Evolutionary conservation across 192 early-diverging fungal genomes (phyloP).

Genomic region (Neocallimastix lanati): DNA sequence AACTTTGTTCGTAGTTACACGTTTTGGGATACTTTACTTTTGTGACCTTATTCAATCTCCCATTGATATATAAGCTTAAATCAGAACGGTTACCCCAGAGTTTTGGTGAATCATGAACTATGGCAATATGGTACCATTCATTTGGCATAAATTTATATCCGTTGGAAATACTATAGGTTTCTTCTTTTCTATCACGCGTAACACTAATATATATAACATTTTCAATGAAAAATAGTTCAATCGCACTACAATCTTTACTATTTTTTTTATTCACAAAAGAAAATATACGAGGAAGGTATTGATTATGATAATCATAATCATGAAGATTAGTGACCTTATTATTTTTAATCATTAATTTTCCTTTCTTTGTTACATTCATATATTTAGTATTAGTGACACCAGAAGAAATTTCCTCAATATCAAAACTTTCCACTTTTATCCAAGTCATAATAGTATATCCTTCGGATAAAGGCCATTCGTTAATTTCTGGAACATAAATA

Average conservation of each 20-base stretch:
- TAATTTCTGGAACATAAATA: background rate
- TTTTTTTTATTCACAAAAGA: background rate
- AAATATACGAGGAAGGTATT: background rate
- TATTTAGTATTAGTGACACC: background rate
- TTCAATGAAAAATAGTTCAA: background rate
- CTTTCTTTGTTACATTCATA: background rate
- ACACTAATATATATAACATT: background rate
- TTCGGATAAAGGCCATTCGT: background rate
- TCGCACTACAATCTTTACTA: background rate
- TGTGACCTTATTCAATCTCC: conserved; percentile 18
- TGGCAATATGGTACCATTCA: conserved; percentile 45
- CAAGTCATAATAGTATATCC: background rate
- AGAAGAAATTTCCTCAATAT: background rate
- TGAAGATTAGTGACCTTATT: background rate
- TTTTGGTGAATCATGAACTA: conserved; percentile 41
- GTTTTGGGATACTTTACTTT: background rate
- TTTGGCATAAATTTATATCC: conserved; percentile 28
- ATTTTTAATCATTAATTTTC: background rate
- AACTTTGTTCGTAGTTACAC: background rate
- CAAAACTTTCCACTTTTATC: background rate
- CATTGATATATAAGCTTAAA: conserved; percentile 43
- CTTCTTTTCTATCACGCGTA: background rate
- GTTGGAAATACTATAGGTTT: conserved; percentile 13
- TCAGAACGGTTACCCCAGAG: conserved; percentile 17
- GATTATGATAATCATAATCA: background rate